Conservation (phyloP, 345 rosid genomes). For the Pelargonium nanum region DNA sequence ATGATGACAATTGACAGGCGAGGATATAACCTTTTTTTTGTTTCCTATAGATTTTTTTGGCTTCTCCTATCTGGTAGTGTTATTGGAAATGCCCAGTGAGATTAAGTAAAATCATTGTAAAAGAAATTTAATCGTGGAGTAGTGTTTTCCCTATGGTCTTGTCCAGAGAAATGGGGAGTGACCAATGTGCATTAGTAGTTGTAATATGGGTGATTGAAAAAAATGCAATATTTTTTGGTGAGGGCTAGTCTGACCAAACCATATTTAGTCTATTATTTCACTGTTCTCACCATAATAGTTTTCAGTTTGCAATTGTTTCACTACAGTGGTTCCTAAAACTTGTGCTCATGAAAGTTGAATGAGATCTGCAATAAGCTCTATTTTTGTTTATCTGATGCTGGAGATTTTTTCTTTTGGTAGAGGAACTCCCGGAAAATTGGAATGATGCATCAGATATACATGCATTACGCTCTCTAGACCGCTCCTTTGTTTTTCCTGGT, state of each 20-base stretch:
- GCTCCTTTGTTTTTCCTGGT: conserved; percentile 93
- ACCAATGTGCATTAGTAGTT: too few species aligned
- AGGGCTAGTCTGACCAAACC: too few species aligned
- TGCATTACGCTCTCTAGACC: conserved; percentile 58
- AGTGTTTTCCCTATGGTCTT: neutral
- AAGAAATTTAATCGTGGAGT: neutral
- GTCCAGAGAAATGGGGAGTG: too few species aligned
- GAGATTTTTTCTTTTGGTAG: conserved; percentile 29
- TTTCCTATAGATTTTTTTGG: neutral
- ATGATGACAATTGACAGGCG: neutral
- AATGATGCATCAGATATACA: conserved; percentile 44
- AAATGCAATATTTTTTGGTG: too few species aligned
- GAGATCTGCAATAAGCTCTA: neutral
- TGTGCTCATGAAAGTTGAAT: neutral
- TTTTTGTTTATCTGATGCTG: conserved; percentile 4
- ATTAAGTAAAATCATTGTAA: too few species aligned
- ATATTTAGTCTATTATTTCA: too few species aligned
- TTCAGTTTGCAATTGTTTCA: too few species aligned
- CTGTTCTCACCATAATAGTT: too few species aligned
- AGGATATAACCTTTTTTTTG: neutral
- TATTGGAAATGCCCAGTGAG: neutral
- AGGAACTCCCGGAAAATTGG: conserved; percentile 65
- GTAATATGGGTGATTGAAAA: too few species aligned
- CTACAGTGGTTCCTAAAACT: too few species aligned
- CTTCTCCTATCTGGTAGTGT: neutral